A percentile compares a stretch with the other conserved stretches of the same genome.
Evolutionary conservation across 1,139 yeast genomes (phyloP).

Genomic region (Yamadazyma atlantica): DNA sequence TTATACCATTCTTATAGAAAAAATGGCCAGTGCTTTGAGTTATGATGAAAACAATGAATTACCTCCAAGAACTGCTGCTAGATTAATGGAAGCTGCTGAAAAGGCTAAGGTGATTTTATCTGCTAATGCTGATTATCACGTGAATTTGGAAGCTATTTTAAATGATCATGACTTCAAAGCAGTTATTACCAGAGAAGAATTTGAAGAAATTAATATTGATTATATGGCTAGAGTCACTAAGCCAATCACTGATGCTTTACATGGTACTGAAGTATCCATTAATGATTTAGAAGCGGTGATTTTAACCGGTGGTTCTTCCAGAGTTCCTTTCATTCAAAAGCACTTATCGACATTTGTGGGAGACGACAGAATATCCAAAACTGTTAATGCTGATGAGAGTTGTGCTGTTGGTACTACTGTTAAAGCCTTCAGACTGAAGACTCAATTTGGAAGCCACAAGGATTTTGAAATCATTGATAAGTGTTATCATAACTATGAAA

Average conservation of each 20-base stretch:
- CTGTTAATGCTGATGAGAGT: slow-evolving; percentile 94
- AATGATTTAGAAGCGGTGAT: slow-evolving; percentile 64
- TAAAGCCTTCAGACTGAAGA: slow-evolving; percentile 62
- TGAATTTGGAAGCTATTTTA: slow-evolving; percentile 68
- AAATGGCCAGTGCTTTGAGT: slow-evolving; percentile 48
- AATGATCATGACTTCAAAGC: slow-evolving; percentile 74
- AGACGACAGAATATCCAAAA: slow-evolving; percentile 69
- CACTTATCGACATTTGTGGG: slow-evolving; percentile 55
- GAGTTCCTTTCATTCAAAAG: slow-evolving; percentile 84
- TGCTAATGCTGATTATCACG: slow-evolving; percentile 76
- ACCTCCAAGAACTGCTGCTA: slow-evolving; percentile 61
- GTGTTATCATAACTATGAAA: slow-evolving; percentile 42
- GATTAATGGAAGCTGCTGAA: slow-evolving; percentile 81
- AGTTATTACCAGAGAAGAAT: slow-evolving; percentile 68
- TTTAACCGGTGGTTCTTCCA: slow-evolving; percentile 86
- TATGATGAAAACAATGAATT: slow-evolving; percentile 34
- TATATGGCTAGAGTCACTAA: slow-evolving; percentile 43
- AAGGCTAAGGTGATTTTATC: slow-evolving; percentile 83
- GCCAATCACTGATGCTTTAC: slow-evolving; percentile 60
- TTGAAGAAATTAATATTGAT: slow-evolving; percentile 59
- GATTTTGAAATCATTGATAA: slow-evolving; percentile 63
- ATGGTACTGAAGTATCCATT: slow-evolving; percentile 26
- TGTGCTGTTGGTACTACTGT: slow-evolving; percentile 87
- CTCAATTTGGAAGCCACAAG: slow-evolving; percentile 55
- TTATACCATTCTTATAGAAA: slow-evolving; percentile 56